phyloP scores from a whole-genome alignment of 768 basidiomycete species.

The Tricholoma flavovirens region DNA sequence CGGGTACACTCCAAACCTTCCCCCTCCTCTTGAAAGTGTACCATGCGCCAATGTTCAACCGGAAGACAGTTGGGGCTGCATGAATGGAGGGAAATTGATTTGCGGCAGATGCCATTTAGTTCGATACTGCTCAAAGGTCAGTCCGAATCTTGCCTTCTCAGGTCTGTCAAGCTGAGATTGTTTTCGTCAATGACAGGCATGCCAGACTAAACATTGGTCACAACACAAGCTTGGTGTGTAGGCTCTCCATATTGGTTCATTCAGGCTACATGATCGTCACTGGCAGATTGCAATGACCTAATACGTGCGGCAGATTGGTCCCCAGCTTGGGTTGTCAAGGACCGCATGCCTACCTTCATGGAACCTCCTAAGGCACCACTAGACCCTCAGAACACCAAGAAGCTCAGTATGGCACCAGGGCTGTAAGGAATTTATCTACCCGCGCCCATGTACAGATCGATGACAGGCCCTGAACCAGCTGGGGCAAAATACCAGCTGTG shows the following conservation, averaged over 20 bases:
- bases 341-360: background rate
- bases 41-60: background rate
- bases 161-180: background rate
- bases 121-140: background rate
- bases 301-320: background rate
- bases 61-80: background rate
- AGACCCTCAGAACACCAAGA: background rate
- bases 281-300: background rate
- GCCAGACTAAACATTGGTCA: background rate
- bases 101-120: background rate
- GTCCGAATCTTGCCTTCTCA: background rate
- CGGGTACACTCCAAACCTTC: background rate
- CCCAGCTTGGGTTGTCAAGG: background rate
- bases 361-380: background rate
- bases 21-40: background rate
- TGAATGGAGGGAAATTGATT: background rate
- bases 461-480: background rate
- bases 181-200: background rate
- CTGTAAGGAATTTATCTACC: too few species aligned
- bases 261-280: background rate
- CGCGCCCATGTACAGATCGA: too few species aligned
- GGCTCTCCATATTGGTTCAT: background rate
- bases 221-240: background rate
- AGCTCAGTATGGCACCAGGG: background rate
- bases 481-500: too few species aligned